Conservation (phyloP, 495 filamentous ascomycete species). For the Ramalina intermedia region DNA sequence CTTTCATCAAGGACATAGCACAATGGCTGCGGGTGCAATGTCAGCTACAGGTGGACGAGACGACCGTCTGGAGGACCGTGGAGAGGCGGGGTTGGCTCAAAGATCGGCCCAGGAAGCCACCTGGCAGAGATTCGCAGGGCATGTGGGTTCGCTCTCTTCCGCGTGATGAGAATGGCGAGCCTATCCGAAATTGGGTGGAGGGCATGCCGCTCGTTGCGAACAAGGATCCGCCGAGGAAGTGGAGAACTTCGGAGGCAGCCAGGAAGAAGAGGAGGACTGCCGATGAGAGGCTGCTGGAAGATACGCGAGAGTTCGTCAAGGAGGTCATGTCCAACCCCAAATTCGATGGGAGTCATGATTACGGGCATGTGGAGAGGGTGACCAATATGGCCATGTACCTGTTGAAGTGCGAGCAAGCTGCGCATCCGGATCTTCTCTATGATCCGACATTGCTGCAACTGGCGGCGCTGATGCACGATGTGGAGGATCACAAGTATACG, state of each 20-base stretch:
- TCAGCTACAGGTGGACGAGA: constrained; percentile 3
- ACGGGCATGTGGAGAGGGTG: constrained; percentile 68
- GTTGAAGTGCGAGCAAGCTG: constrained; percentile 12
- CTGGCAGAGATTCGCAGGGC: constrained; percentile 1
- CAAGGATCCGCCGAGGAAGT: constrained; percentile 1
- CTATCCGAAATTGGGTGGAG: background rate
- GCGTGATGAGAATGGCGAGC: constrained; percentile 6
- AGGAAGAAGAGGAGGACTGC: background rate
- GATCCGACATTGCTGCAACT: constrained; percentile 6
- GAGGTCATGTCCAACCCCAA: constrained; percentile 50
- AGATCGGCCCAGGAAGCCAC: background rate
- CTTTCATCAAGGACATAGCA: constrained; percentile 11
- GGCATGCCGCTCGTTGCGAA: background rate
- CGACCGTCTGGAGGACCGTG: constrained; percentile 1
- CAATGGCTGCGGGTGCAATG: constrained; percentile 5
- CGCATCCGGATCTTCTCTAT: constrained; percentile 2
- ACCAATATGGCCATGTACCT: constrained; percentile 52
- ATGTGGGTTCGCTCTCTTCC: constrained; percentile 3
- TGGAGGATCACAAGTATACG: constrained; percentile 13
- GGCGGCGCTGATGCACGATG: constrained; percentile 14
- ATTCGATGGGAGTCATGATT: constrained; percentile 80
- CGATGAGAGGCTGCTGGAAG: constrained; percentile 1
- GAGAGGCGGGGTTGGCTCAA: background rate
- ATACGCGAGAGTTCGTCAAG: constrained; percentile 34
- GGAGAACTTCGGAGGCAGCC: background rate